Percentiles rank a stretch among this genome's conserved stretches.
phyloP scores from a whole-genome alignment of 352 stramenopile species.

The Phytophthora pisi region DNA sequence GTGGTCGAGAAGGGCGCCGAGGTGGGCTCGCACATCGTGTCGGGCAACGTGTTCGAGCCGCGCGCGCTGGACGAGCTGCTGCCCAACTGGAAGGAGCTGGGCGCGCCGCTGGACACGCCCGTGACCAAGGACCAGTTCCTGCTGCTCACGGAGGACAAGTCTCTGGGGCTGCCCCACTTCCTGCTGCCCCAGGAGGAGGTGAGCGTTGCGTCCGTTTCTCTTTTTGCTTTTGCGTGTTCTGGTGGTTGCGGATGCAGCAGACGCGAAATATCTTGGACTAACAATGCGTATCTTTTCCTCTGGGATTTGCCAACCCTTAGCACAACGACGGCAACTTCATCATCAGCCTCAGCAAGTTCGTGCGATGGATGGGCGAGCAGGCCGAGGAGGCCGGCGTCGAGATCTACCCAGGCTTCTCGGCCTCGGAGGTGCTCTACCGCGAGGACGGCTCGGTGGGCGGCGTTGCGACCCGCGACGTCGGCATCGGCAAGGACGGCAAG shows the following conservation, averaged over 20 bases:
- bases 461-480: slow-evolving; percentile 98
- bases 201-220: background rate
- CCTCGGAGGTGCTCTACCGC: slow-evolving; percentile 91
- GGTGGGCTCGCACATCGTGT: slow-evolving; percentile 98
- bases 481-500: slow-evolving; percentile 96
- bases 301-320: slow-evolving; percentile 46
- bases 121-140: slow-evolving; percentile 96
- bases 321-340: slow-evolving; percentile 99
- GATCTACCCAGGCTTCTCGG: slow-evolving; percentile 99
- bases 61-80: slow-evolving; percentile 96
- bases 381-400: slow-evolving; percentile 98
- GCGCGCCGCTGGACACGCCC: slow-evolving; percentile 90
- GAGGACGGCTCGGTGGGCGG: slow-evolving; percentile 88
- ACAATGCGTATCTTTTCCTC: slow-evolving; percentile 10
- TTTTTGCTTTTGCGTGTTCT: slow-evolving; percentile 1
- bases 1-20: slow-evolving; percentile 96
- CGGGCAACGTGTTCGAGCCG: slow-evolving; percentile 98
- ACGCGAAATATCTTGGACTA: background rate
- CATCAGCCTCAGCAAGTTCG: slow-evolving; percentile 96
- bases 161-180: slow-evolving; percentile 90
- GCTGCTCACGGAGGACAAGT: slow-evolving; percentile 90
- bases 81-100: slow-evolving; percentile 94
- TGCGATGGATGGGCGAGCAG: slow-evolving; percentile 96
- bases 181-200: slow-evolving; percentile 93
- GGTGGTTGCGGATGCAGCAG: slow-evolving; percentile 3